phyloP scores from a whole-genome alignment of 768 basidiomycete species.

The Stropharia rugosoannulata region DNA sequence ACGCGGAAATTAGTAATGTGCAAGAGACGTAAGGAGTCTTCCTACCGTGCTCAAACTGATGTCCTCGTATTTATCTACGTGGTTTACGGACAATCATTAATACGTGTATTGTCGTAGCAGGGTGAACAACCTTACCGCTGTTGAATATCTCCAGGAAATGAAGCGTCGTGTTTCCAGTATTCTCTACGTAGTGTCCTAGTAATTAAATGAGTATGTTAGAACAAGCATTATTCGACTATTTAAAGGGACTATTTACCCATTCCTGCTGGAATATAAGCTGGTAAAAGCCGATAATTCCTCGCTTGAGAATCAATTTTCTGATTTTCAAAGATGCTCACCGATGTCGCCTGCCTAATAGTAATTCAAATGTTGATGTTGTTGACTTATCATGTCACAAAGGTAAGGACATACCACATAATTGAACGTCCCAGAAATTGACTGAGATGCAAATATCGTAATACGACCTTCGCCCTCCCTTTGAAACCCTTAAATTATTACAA shows the following conservation, averaged over 20 bases:
- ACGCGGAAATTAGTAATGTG: not conserved
- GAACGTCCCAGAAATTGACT: slow-evolving; percentile 54
- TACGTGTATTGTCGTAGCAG: not conserved
- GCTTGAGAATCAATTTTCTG: not conserved
- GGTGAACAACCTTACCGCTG: slow-evolving; percentile 33
- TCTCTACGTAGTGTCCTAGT: slow-evolving; percentile 64
- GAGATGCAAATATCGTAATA: slow-evolving; percentile 57
- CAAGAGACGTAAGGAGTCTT: not conserved
- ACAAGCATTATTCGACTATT: not conserved
- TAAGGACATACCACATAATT: slow-evolving; percentile 33
- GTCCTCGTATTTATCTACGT: slow-evolving; percentile 51
- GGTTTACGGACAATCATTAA: not conserved
- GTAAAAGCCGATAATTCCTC: not conserved
- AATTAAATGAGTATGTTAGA: not conserved
- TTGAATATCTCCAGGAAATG: slow-evolving; percentile 63
- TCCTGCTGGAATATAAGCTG: slow-evolving; percentile 56
- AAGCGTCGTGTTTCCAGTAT: slow-evolving; percentile 59
- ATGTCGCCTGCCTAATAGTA: slow-evolving; percentile 62
- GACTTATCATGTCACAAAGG: slow-evolving; percentile 46
- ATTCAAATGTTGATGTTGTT: slow-evolving; percentile 48
- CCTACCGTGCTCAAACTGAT: slow-evolving; percentile 41
- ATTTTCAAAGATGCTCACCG: slow-evolving; percentile 26
- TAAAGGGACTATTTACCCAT: slow-evolving; percentile 37
- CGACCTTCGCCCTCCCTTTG: slow-evolving; percentile 48
- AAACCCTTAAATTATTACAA: slow-evolving; percentile 30